Base-by-base conservation (phyloP, 2,329 filamentous ascomycete genomes). In the Fusarium chaquense region DNA sequence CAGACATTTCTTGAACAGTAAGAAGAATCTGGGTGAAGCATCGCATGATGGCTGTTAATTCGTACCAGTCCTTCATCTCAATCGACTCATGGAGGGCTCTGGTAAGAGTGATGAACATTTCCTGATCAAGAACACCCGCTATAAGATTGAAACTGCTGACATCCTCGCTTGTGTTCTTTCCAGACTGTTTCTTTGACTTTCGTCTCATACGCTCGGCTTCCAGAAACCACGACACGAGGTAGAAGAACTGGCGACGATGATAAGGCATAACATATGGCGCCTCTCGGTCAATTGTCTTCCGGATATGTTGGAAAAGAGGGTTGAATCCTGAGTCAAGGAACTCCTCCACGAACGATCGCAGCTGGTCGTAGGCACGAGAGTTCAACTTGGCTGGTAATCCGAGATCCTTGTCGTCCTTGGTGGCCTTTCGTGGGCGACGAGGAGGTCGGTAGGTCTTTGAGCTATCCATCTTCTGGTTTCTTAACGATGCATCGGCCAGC, bases 271-370 rank as follows among this genome's bases (percentile, higher is more conserved):
- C 85, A 68, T 97, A 91, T 28, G 95, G 89, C 2, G 92, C 92
- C 80, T 98, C 94, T 26, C 95, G 89, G 74, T 98, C 95, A 57
- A 99, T 91, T 3, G 94, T 93, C 79, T 93, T 95, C 54, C 96
- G 90, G 15, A 98, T 83, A 75, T 97, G 92, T 46, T 88, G 86
- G 75, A 98, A 97, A 0, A 94, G 83, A 6, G 94, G 94, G 76
- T 98, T 99, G 83, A 99, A 99, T 0, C 93, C 93, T 0, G 95
- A 94, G 78, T 99, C 95, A 5, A 99, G 83, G 73, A 99, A 98
- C 46, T 98, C 94, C 72, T 95, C 91, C 1, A 97, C 93, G 76
- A 99, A 99, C 0, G 83, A 84, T 51, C 91, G 89, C 11, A 99
- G 85, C 69, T 94, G 90, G 43, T 88, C 86, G n/a, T 88, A 90